These are phyloP conservation scores for Zygoascus biomembranicola DNA, from an alignment of 805 yeast genomes.

Conservation along the genomic window DNA sequence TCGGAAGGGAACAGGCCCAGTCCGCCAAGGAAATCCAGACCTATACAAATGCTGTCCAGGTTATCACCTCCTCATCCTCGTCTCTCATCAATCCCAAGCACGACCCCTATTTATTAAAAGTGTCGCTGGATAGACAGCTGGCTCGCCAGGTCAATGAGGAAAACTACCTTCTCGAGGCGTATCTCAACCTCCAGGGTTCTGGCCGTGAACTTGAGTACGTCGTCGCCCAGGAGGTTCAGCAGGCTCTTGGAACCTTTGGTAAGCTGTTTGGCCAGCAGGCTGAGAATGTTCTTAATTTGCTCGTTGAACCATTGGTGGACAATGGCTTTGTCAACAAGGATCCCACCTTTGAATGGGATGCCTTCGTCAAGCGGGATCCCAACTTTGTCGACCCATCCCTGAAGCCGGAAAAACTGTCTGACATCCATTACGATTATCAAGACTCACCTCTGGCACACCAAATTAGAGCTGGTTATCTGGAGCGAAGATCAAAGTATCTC, in stretches of 20 bases:
- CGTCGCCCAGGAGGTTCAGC: slow-evolving; percentile 79
- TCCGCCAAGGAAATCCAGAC: slow-evolving; percentile 50
- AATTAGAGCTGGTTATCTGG: slow-evolving; percentile 72
- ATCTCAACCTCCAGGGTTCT: slow-evolving; percentile 72
- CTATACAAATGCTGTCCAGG: slow-evolving; percentile 57
- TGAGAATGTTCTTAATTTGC: slow-evolving; percentile 32
- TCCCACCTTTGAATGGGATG: slow-evolving; percentile 81
- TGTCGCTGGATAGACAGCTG: slow-evolving; percentile 66
- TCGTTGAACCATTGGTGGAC: slow-evolving; percentile 55
- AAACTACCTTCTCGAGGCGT: slow-evolving; percentile 82
- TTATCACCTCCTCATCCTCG: slow-evolving; percentile 40
- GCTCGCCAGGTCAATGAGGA: slow-evolving; percentile 75
- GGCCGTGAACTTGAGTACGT: slow-evolving; percentile 85
- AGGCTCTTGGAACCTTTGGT: slow-evolving; percentile 65
- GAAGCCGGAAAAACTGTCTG: slow-evolving; percentile 53
- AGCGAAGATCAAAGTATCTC: slow-evolving; percentile 82
- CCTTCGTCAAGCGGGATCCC: slow-evolving; percentile 63
- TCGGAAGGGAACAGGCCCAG: slow-evolving; percentile 57
- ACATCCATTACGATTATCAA: slow-evolving; percentile 59
- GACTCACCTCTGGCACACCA: slow-evolving; percentile 59
- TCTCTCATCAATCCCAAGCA: slow-evolving; percentile 41
- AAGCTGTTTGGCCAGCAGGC: slow-evolving; percentile 45
- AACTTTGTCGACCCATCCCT: slow-evolving; percentile 58
- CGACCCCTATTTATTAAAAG: slow-evolving; percentile 78
- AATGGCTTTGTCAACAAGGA: slow-evolving; percentile 72